These are phyloP conservation scores for Anaeromyces robustus DNA, from an alignment of 192 early-diverging fungal genomes.

Conservation along the genomic window DNA sequence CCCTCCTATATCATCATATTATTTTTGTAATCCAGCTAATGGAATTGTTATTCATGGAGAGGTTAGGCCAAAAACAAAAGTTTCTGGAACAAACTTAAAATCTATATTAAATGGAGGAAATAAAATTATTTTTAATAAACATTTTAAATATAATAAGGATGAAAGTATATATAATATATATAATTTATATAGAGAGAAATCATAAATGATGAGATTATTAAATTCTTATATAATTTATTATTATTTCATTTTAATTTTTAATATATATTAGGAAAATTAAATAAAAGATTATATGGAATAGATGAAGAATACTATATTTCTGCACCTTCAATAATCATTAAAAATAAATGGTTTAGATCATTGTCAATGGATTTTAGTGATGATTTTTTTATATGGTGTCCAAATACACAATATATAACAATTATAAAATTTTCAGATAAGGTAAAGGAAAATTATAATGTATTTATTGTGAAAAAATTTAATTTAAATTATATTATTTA, in stretches of 20 bases:
- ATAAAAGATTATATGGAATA: not conserved
- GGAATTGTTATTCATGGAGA: not conserved
- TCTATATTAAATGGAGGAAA: not conserved
- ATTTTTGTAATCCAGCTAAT: not conserved
- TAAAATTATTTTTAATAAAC: not conserved
- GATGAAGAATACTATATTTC: not conserved
- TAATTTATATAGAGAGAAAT: no score
- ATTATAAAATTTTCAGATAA: not conserved
- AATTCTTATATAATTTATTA: no score
- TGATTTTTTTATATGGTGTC: not conserved
- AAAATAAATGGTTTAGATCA: not conserved
- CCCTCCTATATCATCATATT: not conserved
- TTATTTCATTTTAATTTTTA: no score
- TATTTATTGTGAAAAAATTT: no score
- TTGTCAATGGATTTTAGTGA: not conserved
- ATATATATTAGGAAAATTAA: not conserved
- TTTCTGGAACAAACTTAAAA: not conserved
- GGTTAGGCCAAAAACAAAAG: not conserved
- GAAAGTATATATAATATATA: not conserved
- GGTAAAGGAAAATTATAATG: not conserved
- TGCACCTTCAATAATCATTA: not conserved
- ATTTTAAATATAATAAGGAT: not conserved
- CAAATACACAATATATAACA: not conserved
- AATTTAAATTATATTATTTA: no score
- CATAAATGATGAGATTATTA: no score